phyloP scores from a whole-genome alignment of 495 filamentous ascomycete species.

The Aspergillus asperescens region DNA sequence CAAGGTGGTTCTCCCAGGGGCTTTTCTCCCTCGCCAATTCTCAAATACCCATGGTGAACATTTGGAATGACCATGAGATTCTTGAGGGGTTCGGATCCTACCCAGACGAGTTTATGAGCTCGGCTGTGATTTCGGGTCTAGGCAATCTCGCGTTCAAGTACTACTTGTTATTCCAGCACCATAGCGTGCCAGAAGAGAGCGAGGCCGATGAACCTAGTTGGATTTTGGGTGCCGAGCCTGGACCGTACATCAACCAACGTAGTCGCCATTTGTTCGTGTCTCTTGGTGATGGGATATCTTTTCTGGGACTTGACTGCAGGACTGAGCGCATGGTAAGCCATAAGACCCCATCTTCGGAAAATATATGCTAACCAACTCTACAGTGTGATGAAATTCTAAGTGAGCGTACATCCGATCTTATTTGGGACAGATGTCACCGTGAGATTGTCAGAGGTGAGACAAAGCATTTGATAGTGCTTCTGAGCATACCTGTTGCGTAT shows the following conservation, averaged over 20 bases:
- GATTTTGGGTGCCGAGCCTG: constrained; percentile 70
- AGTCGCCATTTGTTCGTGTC: constrained; percentile 84
- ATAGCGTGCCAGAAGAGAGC: constrained; percentile 73
- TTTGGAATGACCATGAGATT: constrained; percentile 97
- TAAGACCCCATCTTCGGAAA: background rate
- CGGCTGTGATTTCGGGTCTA: constrained; percentile 82
- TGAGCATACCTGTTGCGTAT: constrained; percentile 88
- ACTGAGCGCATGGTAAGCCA: constrained; percentile 70
- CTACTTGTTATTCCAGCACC: constrained; percentile 97
- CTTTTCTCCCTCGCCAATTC: constrained; percentile 86
- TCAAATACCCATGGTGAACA: constrained; percentile 97
- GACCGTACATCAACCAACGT: constrained; percentile 83
- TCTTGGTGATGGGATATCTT: constrained; percentile 69
- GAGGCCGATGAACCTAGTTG: constrained; percentile 84
- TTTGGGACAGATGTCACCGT: constrained; percentile 75
- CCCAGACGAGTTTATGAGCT: constrained; percentile 83
- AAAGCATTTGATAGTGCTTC: constrained; percentile 81
- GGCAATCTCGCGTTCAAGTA: constrained; percentile 94
- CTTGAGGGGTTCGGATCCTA: constrained; percentile 97
- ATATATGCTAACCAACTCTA: constrained; percentile 20
- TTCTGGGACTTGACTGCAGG: constrained; percentile 84
- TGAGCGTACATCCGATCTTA: constrained; percentile 71
- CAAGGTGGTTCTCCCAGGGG: constrained; percentile 91
- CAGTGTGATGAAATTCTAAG: constrained; percentile 71
- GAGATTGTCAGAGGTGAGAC: constrained; percentile 80